Evolutionary conservation across 805 yeast genomes (phyloP), one percentile per base, ranked within the genome.

Genomic region (Teunomyces barrocoloradensis): DNA sequence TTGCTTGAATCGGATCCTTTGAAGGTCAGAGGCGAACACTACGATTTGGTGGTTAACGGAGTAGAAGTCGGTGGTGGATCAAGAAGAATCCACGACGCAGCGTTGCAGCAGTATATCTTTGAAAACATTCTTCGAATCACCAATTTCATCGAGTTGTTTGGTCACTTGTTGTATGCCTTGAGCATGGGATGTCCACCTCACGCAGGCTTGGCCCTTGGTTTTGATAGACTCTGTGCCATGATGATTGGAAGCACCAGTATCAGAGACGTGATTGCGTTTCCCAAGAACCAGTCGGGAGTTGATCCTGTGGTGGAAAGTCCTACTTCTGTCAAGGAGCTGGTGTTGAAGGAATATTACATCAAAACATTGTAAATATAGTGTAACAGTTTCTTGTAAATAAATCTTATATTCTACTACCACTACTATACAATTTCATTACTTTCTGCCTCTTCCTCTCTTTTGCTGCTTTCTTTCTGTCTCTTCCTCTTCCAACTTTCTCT

Each of bases 31-130:
- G 99, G 98, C 9, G 95, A 88, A 58, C 99, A 94, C 65, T 94
- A 90, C 63, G 99, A 94, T 62, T 68, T 94, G 12, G 99, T 94
- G 0, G 71, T 94, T 33, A 92, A 92, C 59, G 99, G 99, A 2
- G 89, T 87, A 5, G 99, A 94, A 62, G 78, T 91, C 2, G 99
- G 99, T 23, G 99, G 99, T 15, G 99, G 99, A 0, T 89, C 97
- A 5, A 77, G 96, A 53, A 89, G 99, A 80, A 80, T 94, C 15
- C 99, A 94, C 61, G 97, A 90, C 61, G 76, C 94, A 0, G 74
- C 70, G 10, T 70, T 94, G 25, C 99, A 94, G 65, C 74, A 77
- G 47, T 88, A 72, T 61, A 78, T 94, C 4, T 83, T 94, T 56
- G 71, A 82, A 40, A 65, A 81, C 20, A 73, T 92, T 9, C 73